A percentile compares a stretch with the other conserved stretches of the same genome.
Evolutionary conservation across 2,329 filamentous ascomycete genomes (phyloP).

Genomic region (Diaporthe velutina): DNA sequence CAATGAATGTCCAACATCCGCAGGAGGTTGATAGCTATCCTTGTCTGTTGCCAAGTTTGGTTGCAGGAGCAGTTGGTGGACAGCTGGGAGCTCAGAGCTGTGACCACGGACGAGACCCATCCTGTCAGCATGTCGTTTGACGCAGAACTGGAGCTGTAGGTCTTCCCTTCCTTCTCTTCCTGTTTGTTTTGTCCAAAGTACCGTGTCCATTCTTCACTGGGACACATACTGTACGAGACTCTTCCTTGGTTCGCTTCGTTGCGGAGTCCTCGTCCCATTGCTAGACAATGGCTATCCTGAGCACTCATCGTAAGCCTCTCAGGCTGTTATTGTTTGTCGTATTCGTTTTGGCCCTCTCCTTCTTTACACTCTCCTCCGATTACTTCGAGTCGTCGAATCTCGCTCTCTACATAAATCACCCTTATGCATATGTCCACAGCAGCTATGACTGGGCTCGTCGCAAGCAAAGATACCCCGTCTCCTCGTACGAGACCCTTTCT

Average conservation of each 20-base stretch:
- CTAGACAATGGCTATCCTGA: slow-evolving; percentile 35
- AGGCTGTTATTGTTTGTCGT: slow-evolving; percentile 30
- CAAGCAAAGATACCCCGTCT: slow-evolving; percentile 42
- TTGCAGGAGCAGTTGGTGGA: background rate
- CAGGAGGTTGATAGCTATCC: background rate
- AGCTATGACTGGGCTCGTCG: slow-evolving; percentile 49
- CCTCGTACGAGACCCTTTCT: slow-evolving; percentile 47
- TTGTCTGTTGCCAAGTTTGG: slow-evolving; percentile 20
- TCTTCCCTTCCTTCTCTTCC: background rate
- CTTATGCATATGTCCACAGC: slow-evolving; percentile 44
- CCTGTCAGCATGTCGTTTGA: background rate
- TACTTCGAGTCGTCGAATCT: slow-evolving; percentile 41
- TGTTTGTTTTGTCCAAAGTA: background rate
- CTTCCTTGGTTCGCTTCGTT: background rate
- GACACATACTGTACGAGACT: slow-evolving; percentile 9
- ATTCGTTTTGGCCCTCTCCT: slow-evolving; percentile 37
- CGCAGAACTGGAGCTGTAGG: background rate
- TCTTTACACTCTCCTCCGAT: slow-evolving; percentile 38
- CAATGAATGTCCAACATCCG: slow-evolving; percentile 4
- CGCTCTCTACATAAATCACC: slow-evolving; percentile 20
- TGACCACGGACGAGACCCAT: slow-evolving; percentile 6
- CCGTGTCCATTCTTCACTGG: background rate
- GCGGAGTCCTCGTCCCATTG: slow-evolving; percentile 17
- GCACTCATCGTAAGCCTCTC: slow-evolving; percentile 32
- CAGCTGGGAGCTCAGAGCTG: slow-evolving; percentile 17